phyloP scores from a whole-genome alignment of 192 early-diverging fungal genomes.

The Linnemannia zychae region DNA sequence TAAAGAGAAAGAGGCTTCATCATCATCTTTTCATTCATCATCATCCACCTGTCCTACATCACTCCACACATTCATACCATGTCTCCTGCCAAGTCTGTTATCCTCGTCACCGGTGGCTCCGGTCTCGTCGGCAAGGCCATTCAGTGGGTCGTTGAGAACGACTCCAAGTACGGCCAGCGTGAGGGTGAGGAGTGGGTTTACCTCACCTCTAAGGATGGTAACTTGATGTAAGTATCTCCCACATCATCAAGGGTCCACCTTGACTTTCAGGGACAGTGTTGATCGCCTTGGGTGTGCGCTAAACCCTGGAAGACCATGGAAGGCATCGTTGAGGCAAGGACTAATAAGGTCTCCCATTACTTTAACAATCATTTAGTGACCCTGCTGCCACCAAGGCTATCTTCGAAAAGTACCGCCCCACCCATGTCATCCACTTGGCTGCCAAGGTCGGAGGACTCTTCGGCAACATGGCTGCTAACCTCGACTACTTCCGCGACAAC shows the following conservation, averaged over 20 bases:
- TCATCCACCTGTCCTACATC: not conserved
- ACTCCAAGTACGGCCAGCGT: conserved; percentile 65
- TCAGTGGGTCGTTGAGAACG: conserved; percentile 75
- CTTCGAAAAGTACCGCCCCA: conserved; percentile 83
- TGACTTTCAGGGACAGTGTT: not conserved
- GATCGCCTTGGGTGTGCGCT: not conserved
- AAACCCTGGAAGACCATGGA: not conserved
- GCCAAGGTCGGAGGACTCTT: conserved; percentile 83
- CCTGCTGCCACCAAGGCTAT: conserved; percentile 69
- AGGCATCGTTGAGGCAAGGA: not conserved
- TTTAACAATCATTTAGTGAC: conserved; percentile 61
- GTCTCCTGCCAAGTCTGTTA: conserved; percentile 62
- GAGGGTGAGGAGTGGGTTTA: conserved; percentile 83
- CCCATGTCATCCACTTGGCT: conserved; percentile 85
- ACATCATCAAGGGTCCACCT: not conserved
- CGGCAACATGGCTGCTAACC: conserved; percentile 85
- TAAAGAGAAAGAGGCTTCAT: not conserved
- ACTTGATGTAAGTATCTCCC: conserved; percentile 70
- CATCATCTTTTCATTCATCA: conserved; percentile 4
- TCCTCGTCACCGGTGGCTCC: conserved; percentile 84
- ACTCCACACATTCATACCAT: conserved; percentile 25
- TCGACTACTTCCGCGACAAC: conserved; percentile 84
- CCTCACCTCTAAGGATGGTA: conserved; percentile 81
- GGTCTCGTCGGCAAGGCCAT: conserved; percentile 86
- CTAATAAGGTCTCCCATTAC: not conserved